phyloP scores from a whole-genome alignment of 768 basidiomycete species.

The Trametes meyenii region DNA sequence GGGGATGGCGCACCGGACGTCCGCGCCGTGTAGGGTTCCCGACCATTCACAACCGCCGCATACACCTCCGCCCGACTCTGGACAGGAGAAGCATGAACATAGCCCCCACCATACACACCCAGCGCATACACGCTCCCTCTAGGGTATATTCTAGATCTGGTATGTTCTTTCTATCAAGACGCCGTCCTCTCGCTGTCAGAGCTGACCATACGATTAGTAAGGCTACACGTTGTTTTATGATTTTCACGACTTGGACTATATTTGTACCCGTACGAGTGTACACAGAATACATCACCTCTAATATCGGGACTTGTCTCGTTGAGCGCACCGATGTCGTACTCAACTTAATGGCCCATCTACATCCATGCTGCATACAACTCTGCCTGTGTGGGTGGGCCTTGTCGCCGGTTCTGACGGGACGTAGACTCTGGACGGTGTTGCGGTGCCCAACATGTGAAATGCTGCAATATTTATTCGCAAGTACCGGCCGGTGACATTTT shows the following conservation, averaged over 20 bases:
- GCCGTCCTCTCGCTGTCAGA: not conserved
- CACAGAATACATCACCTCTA: slow-evolving; percentile 8
- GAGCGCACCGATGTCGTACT: not conserved
- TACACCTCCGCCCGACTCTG: not conserved
- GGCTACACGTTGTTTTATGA: not conserved
- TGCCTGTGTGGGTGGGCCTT: too few species aligned
- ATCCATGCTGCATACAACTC: not conserved
- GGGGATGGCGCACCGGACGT: slow-evolving; percentile 15
- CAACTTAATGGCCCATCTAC: not conserved
- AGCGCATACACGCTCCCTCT: not conserved
- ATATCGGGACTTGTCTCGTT: not conserved
- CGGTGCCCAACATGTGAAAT: too few species aligned
- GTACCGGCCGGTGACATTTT: too few species aligned
- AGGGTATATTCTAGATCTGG: not conserved
- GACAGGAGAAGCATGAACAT: not conserved
- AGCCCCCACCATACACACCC: not conserved
- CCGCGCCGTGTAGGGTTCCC: slow-evolving; percentile 16
- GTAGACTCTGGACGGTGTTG: not conserved
- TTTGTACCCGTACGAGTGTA: slow-evolving; percentile 6
- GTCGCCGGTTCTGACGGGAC: not conserved
- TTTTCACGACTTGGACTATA: not conserved
- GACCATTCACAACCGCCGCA: not conserved
- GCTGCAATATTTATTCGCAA: too few species aligned
- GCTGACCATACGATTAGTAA: not conserved
- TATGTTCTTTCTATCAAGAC: not conserved